Evolutionary conservation across 2,329 filamentous ascomycete genomes (phyloP).

Genomic region (Davidsoniella eucalypti): DNA sequence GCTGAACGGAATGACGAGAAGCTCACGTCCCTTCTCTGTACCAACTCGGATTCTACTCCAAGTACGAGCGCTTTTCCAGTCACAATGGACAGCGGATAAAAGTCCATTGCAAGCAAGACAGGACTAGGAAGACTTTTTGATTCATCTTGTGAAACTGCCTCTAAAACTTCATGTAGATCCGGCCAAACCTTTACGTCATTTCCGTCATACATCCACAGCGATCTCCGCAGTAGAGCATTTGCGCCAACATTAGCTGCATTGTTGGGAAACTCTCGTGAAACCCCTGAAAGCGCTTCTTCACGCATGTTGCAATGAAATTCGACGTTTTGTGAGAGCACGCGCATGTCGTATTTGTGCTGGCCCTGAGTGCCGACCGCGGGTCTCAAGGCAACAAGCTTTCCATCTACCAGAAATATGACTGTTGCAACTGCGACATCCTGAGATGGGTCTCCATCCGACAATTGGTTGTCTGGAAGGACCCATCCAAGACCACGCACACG

Average conservation of each 20-base stretch:
- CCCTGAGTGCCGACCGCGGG: conserved; percentile 69
- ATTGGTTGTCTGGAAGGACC: conserved; percentile 82
- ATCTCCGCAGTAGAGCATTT: conserved; percentile 47
- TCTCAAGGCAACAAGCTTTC: conserved; percentile 82
- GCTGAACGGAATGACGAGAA: conserved; percentile 83
- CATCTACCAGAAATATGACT: conserved; percentile 91
- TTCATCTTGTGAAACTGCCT: conserved; percentile 48
- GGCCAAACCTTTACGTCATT: conserved; percentile 75
- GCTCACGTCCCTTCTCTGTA: conserved; percentile 80
- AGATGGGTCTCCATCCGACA: conserved; percentile 81
- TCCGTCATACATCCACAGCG: conserved; percentile 89
- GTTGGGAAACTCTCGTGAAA: neutral
- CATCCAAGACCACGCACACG: conserved; percentile 87
- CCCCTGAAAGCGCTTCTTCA: conserved; percentile 42
- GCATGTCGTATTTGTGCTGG: conserved; percentile 94
- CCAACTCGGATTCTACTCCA: conserved; percentile 78
- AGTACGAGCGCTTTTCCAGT: conserved; percentile 81
- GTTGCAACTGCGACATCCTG: conserved; percentile 89
- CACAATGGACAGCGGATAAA: conserved; percentile 79
- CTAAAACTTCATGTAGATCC: conserved; percentile 69
- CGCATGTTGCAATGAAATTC: conserved; percentile 90
- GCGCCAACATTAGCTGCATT: neutral
- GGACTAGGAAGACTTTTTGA: conserved; percentile 55
- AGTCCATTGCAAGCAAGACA: conserved; percentile 73
- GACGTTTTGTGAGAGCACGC: conserved; percentile 85